Conservation (phyloP, 202 grass and related monocot species). For the Setaria italica region DNA sequence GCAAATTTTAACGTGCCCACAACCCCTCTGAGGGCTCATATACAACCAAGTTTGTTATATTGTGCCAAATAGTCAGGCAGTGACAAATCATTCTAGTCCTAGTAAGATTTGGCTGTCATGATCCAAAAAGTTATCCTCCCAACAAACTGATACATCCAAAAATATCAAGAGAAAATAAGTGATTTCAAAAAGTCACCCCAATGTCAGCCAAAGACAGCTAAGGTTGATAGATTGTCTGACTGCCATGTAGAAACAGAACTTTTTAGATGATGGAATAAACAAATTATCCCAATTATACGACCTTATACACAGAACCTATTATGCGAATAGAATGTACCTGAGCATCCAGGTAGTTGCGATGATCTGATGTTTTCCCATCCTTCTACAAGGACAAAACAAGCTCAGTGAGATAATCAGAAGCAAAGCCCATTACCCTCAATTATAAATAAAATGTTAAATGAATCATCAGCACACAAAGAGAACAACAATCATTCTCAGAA, state of each 20-base stretch:
- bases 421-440: background rate
- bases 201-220: background rate
- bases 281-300: background rate
- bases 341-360: constrained; percentile 84
- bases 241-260: background rate
- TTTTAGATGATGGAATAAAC: background rate
- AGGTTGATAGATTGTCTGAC: constrained; percentile 12
- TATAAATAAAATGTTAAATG: constrained; percentile 24
- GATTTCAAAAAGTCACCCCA: background rate
- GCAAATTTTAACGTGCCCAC: no score
- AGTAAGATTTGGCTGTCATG: background rate
- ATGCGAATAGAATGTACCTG: constrained; percentile 60
- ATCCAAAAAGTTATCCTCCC: background rate
- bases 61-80: background rate
- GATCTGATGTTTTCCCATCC: constrained; percentile 80
- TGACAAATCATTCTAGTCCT: background rate
- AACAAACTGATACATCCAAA: background rate
- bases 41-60: background rate
- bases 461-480: constrained; percentile 2
- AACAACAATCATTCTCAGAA: constrained; percentile 14
- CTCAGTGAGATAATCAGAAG: constrained; percentile 39
- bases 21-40: background rate
- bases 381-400: constrained; percentile 64
- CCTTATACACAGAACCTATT: background rate
- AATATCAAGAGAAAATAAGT: background rate